A percentile compares a stretch with the other conserved stretches of the same genome.
Conservation (phyloP, 164 flowering plant genomes). For the Vitis cinerea region DNA sequence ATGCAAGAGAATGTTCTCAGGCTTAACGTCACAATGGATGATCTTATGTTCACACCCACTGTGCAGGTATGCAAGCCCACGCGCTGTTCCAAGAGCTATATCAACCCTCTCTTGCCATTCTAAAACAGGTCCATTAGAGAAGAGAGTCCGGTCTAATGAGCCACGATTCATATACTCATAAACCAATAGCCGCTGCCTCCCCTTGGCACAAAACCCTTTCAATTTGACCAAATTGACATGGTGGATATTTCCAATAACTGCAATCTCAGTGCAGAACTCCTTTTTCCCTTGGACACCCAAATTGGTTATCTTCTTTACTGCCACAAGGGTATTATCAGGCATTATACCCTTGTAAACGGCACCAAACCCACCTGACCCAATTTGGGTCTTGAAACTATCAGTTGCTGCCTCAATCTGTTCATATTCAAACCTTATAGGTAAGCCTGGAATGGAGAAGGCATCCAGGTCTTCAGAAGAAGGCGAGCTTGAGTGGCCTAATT, state of each 20-base stretch:
- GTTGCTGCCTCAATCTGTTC: conserved; percentile 71
- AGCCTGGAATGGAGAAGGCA: conserved; percentile 62
- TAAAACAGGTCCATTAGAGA: conserved; percentile 60
- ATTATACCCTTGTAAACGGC: conserved; percentile 72
- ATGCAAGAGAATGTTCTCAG: conserved; percentile 82
- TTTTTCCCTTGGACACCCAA: conserved; percentile 66
- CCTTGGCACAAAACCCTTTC: conserved; percentile 76
- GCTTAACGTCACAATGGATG: conserved; percentile 88
- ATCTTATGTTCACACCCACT: conserved; percentile 77
- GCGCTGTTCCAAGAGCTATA: conserved; percentile 82
- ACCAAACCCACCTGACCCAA: conserved; percentile 90
- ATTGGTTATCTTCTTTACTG: conserved; percentile 75
- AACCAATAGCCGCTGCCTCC: conserved; percentile 63
- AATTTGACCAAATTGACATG: conserved; percentile 82
- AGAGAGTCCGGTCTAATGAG: conserved; percentile 71
- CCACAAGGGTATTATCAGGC: conserved; percentile 63
- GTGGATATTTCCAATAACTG: conserved; percentile 78
- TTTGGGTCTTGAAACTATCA: conserved; percentile 48
- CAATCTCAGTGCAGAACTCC: conserved; percentile 88
- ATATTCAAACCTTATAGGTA: conserved; percentile 67
- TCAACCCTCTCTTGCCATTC: conserved; percentile 90
- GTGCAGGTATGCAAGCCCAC: conserved; percentile 87
- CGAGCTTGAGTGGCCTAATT: conserved; percentile 28
- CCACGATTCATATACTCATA: conserved; percentile 91
- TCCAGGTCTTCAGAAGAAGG: conserved; percentile 52